A percentile compares a stretch with the other conserved stretches of the same genome.
Evolutionary conservation across 2,329 filamentous ascomycete species (phyloP).

Genomic region (Waltergamsia citrina): DNA sequence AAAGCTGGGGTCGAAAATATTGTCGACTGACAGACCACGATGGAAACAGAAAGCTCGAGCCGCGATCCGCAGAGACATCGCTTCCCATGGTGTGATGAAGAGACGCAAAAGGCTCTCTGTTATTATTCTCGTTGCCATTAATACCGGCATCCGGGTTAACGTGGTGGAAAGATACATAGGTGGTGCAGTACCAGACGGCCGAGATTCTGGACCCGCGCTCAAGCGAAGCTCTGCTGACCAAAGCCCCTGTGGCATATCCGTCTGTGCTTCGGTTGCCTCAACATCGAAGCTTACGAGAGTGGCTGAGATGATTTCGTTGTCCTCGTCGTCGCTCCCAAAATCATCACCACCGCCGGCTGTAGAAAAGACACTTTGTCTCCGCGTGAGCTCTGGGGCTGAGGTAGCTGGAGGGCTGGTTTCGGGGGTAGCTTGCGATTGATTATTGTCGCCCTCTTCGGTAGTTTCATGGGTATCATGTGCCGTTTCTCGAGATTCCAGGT

Average conservation of each 20-base stretch:
- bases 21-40: constrained; percentile 23
- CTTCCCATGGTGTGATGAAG: constrained; percentile 35
- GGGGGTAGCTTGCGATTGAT: neutral
- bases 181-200: constrained; percentile 10
- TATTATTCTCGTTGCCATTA: constrained; percentile 36
- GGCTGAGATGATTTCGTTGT: constrained; percentile 42
- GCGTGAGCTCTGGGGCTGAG: neutral
- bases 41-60: constrained; percentile 30
- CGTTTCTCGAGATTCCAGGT: neutral
- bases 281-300: constrained; percentile 54
- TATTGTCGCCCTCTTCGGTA: neutral
- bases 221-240: constrained; percentile 52
- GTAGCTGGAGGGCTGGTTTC: neutral
- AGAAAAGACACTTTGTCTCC: constrained; percentile 1
- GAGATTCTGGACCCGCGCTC: constrained; percentile 26
- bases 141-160: constrained; percentile 39
- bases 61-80: constrained; percentile 31
- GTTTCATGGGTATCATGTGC: neutral
- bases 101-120: constrained; percentile 31
- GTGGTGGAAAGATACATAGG: constrained; percentile 36
- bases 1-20: constrained; percentile 27
- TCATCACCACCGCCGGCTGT: constrained; percentile 34
- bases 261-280: constrained; percentile 44
- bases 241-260: constrained; percentile 36
- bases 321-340: constrained; percentile 46